A percentile compares a stretch with the other conserved stretches of the same genome.
These are phyloP conservation scores for Aureobasidium leucospermi DNA, from an alignment of 2,329 filamentous ascomycete genomes.

Conservation along the genomic window DNA sequence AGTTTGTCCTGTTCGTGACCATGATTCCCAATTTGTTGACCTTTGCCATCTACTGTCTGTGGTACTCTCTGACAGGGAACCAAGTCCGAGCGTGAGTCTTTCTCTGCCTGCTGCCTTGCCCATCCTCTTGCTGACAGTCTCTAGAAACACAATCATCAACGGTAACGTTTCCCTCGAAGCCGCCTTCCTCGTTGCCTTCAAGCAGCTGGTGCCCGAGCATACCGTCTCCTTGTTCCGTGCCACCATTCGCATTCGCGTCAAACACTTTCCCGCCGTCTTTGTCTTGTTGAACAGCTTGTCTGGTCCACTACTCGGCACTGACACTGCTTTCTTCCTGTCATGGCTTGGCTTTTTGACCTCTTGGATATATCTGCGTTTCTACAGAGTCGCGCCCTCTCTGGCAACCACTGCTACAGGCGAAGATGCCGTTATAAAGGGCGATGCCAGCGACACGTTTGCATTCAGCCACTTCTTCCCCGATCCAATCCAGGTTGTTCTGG, in stretches of 20 bases:
- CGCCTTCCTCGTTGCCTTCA: slow-evolving; percentile 91
- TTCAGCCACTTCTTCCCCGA: slow-evolving; percentile 95
- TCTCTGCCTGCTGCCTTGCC: background rate
- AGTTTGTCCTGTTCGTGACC: slow-evolving; percentile 72
- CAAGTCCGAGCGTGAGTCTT: slow-evolving; percentile 14
- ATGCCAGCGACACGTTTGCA: slow-evolving; percentile 92
- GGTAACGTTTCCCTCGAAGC: slow-evolving; percentile 87
- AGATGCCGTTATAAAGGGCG: slow-evolving; percentile 59
- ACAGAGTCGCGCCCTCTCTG: slow-evolving; percentile 61
- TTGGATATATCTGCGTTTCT: slow-evolving; percentile 96
- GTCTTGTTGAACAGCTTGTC: slow-evolving; percentile 63
- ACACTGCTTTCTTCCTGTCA: slow-evolving; percentile 71
- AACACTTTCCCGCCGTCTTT: slow-evolving; percentile 70
- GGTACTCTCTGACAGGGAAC: slow-evolving; percentile 62
- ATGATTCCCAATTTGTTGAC: slow-evolving; percentile 73
- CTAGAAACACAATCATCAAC: slow-evolving; percentile 68
- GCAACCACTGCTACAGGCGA: slow-evolving; percentile 45
- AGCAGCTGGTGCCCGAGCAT: slow-evolving; percentile 93
- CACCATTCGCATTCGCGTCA: slow-evolving; percentile 79
- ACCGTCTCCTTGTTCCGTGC: slow-evolving; percentile 91
- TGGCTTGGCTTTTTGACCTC: slow-evolving; percentile 76
- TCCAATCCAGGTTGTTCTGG: slow-evolving; percentile 68
- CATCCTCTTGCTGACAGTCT: background rate
- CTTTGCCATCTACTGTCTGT: slow-evolving; percentile 65
- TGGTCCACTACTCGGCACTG: slow-evolving; percentile 57